phyloP scores from a whole-genome alignment of 768 basidiomycete genomes.

The Rhizopogon vinicolor region DNA sequence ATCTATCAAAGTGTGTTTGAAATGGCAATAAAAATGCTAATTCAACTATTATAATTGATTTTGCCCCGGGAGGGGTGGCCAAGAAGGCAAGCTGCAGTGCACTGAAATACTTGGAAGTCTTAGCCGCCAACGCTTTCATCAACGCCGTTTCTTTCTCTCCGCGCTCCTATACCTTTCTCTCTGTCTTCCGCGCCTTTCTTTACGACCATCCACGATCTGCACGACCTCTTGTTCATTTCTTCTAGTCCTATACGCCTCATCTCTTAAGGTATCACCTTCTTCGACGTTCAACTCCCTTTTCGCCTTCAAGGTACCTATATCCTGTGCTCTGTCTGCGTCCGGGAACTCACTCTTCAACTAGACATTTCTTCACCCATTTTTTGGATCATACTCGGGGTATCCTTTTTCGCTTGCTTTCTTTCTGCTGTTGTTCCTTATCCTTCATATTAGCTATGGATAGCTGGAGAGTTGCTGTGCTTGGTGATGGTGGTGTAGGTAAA shows the following conservation, averaged over 20 bases:
- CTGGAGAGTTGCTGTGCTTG: slow-evolving; percentile 94
- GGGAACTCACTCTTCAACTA: slow-evolving; percentile 8
- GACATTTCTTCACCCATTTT: slow-evolving; percentile 21
- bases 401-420: slow-evolving; percentile 14
- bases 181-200: slow-evolving; percentile 34
- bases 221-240: slow-evolving; percentile 54
- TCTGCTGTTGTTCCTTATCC: slow-evolving; percentile 1
- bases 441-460: slow-evolving; percentile 66
- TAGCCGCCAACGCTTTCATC: slow-evolving; percentile 28
- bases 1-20: no score
- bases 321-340: neutral
- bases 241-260: slow-evolving; percentile 23
- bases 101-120: slow-evolving; percentile 29
- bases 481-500: slow-evolving; percentile 97
- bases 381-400: slow-evolving; percentile 20
- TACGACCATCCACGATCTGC: slow-evolving; percentile 64
- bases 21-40: no score
- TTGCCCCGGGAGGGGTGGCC: slow-evolving; percentile 4
- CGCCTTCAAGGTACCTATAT: slow-evolving; percentile 5
- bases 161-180: slow-evolving; percentile 17
- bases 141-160: slow-evolving; percentile 27
- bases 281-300: slow-evolving; percentile 17
- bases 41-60: no score
- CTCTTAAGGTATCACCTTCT: slow-evolving; percentile 23
- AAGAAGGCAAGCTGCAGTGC: slow-evolving; percentile 21